Evolutionary conservation across 805 yeast genomes (phyloP).

Genomic region (Candida sonorensis): DNA sequence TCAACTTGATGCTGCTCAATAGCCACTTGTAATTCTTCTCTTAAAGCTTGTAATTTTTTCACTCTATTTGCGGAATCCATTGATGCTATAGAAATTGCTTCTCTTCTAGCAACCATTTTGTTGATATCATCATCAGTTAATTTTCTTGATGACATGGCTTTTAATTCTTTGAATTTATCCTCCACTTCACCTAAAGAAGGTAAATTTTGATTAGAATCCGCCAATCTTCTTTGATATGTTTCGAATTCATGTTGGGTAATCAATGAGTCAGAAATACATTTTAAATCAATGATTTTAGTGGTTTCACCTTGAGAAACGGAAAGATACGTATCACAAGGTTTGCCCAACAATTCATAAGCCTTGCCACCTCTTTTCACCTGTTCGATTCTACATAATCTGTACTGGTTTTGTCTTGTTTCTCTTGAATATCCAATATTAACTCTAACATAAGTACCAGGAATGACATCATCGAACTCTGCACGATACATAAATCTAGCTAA

Average conservation of each 20-base stretch:
- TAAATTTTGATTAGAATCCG: constrained; percentile 45
- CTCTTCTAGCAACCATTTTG: constrained; percentile 69
- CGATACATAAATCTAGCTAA: constrained; percentile 72
- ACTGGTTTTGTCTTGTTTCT: constrained; percentile 54
- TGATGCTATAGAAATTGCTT: constrained; percentile 45
- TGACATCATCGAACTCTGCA: constrained; percentile 67
- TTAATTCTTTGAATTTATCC: constrained; percentile 56
- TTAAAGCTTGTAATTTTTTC: constrained; percentile 59
- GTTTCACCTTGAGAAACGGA: constrained; percentile 77
- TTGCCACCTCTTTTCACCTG: constrained; percentile 38
- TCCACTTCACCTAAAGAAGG: constrained; percentile 63
- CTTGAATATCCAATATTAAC: constrained; percentile 73
- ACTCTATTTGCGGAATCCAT: constrained; percentile 69
- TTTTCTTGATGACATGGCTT: constrained; percentile 54
- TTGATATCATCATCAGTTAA: constrained; percentile 71
- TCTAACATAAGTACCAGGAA: constrained; percentile 72
- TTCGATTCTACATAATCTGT: constrained; percentile 79
- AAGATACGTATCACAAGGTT: constrained; percentile 46
- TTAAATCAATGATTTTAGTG: constrained; percentile 69
- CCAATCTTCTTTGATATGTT: constrained; percentile 56
- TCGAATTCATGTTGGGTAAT: constrained; percentile 68
- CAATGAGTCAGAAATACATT: constrained; percentile 71
- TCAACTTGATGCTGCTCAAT: constrained; percentile 45
- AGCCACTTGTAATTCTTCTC: constrained; percentile 74
- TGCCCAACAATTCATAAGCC: constrained; percentile 35